Evolutionary conservation across 306 rosid species (phyloP).

Genomic region (Purshia tridentata): DNA sequence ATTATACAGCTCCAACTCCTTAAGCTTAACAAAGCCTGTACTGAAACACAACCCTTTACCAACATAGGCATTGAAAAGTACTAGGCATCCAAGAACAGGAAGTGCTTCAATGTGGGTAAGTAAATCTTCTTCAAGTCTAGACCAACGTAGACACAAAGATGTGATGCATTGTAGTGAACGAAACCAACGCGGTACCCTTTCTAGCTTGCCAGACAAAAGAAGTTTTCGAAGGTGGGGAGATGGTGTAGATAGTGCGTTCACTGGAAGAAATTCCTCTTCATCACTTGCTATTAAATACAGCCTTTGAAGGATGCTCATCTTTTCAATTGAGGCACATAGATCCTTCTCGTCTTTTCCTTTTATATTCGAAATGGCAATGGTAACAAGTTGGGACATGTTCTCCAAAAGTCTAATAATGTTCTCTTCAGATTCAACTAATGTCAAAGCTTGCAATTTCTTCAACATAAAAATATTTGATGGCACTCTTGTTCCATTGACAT

Average conservation of each 20-base stretch:
- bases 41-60: no score
- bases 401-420: not conserved
- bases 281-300: not conserved
- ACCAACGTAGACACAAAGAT: not conserved
- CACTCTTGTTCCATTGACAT: not conserved
- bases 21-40: slow-evolving; percentile 19
- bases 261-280: not conserved
- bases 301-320: slow-evolving; percentile 8
- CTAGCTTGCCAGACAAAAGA: not conserved
- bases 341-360: slow-evolving; percentile 1
- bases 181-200: slow-evolving; percentile 15
- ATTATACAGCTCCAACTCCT: not conserved
- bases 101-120: slow-evolving; percentile 4
- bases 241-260: slow-evolving; percentile 7
- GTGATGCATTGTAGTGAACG: not conserved
- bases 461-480: not conserved
- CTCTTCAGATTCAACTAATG: not conserved
- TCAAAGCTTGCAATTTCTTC: slow-evolving; percentile 9
- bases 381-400: slow-evolving; percentile 10
- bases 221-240: slow-evolving; percentile 10
- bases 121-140: slow-evolving; percentile 5
- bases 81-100: not conserved
- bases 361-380: not conserved
- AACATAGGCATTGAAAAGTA: no score
- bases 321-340: slow-evolving; percentile 18